Conservation (phyloP, 2,329 filamentous ascomycete genomes). For the Pseudogymnoascus sp. region DNA sequence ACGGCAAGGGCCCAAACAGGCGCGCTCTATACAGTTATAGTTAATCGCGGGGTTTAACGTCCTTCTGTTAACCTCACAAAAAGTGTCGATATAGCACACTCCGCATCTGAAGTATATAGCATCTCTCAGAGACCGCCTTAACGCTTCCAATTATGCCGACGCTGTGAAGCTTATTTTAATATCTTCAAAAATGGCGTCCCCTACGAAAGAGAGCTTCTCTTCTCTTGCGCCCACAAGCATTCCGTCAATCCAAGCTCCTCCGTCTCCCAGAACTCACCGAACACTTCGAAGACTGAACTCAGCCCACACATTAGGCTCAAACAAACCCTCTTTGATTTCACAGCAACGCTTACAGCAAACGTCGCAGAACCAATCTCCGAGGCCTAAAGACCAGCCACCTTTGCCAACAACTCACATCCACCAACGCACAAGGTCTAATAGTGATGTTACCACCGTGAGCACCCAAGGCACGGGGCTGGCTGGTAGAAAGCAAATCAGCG, state of each 20-base stretch:
- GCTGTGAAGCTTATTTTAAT: not conserved
- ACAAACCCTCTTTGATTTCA: constrained; percentile 50
- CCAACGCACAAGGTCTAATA: constrained; percentile 61
- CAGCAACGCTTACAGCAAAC: constrained; percentile 48
- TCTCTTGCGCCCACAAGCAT: constrained; percentile 28
- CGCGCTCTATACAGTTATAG: not conserved
- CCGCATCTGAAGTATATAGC: not conserved
- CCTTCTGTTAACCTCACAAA: not conserved
- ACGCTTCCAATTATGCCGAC: constrained; percentile 5
- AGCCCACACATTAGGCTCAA: constrained; percentile 58
- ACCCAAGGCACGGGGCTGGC: constrained; percentile 32
- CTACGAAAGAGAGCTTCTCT: constrained; percentile 24
- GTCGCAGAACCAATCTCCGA: constrained; percentile 16
- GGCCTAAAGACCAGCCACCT: constrained; percentile 21
- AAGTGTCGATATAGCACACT: not conserved
- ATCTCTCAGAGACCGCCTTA: not conserved
- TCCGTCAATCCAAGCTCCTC: constrained; percentile 45
- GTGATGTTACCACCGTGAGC: constrained; percentile 51
- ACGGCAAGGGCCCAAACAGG: not conserved
- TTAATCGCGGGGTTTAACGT: not conserved
- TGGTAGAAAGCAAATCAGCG: constrained; percentile 37
- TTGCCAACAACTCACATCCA: constrained; percentile 22
- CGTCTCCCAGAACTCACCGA: constrained; percentile 58
- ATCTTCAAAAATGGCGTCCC: constrained; percentile 12
- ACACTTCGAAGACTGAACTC: constrained; percentile 67